Conservation (phyloP, 2,329 filamentous ascomycete species). For the Alternaria burnsii region DNA sequence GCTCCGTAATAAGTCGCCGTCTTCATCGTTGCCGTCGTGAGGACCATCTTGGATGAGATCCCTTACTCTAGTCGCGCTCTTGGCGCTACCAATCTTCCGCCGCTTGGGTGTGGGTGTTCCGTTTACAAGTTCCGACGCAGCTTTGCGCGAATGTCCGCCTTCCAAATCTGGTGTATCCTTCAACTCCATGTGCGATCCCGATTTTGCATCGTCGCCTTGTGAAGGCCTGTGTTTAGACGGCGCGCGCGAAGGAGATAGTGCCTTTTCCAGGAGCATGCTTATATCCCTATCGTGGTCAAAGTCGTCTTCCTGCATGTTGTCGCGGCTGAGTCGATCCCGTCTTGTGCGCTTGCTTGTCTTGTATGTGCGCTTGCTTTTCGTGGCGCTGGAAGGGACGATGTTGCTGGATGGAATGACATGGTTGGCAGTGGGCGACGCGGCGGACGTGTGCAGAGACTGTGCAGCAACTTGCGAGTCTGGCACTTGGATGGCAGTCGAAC, state of each 20-base stretch:
- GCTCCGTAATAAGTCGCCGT: background rate
- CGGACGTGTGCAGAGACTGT: background rate
- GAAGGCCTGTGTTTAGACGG: background rate
- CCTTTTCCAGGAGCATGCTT: background rate
- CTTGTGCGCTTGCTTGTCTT: conserved; percentile 9
- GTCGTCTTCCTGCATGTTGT: background rate
- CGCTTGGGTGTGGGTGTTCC: conserved; percentile 5
- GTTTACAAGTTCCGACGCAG: fast-evolving
- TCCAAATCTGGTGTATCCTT: background rate
- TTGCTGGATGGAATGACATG: conserved; percentile 1
- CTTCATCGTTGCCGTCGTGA: background rate
- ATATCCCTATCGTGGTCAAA: background rate
- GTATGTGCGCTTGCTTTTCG: conserved; percentile 14
- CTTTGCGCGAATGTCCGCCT: background rate
- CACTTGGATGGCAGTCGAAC: conserved; percentile 17
- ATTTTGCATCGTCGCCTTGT: background rate
- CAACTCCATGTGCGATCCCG: background rate
- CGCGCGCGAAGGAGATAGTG: background rate
- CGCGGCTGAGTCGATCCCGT: background rate
- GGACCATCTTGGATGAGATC: conserved; percentile 3
- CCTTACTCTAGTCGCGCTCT: conserved; percentile 3
- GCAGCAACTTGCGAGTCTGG: conserved; percentile 21
- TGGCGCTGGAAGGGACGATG: conserved; percentile 15
- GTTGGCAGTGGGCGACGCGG: conserved; percentile 8
- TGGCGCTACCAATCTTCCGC: conserved; percentile 9